Base-by-base conservation (phyloP, 116 monocot species). In the Cymodocea nodosa region DNA sequence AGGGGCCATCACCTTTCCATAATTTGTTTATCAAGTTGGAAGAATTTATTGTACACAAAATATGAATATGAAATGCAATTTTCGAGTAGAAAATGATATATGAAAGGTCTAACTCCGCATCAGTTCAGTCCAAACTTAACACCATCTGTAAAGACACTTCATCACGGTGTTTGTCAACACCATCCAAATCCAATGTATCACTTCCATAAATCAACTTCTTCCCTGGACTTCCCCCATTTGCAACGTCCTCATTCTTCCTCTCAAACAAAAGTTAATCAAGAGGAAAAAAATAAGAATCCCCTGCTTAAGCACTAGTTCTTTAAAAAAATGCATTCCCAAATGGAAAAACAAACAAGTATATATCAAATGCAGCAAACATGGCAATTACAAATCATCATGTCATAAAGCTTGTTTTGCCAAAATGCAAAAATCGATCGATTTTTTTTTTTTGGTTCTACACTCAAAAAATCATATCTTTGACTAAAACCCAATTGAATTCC, bases 1-100 rank as follows among this genome's bases (percentile, higher is more conserved):
- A 3, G 89, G 71, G 63, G 89, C 83, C 76, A 93, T 88, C 36
- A 89, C 93, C 93, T 93, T 72, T 35, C 66, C 35, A 39, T 64
- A 10, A 30, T 64, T 20, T 44, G 30, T 44, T 44, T 6, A 44
- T 44, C 44, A 44, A 44, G 44, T 44, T 8, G 5, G 6, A 2
- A 4, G 44, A 44, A 6, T 44, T 44, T 44, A 44, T 61, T 35
- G 25, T 13, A 67, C 61, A 63, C 37, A 51, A 20, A 76, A 49
- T 30, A 59, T 36, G 54, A 30, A 74, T 13, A 63, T n/a, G 22
- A 37, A 15, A 15, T 15, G 30, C 30, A 30, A 3, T 30, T 30
- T 30, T 30, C 30, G 3, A 30, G 30, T 30, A 30, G 30, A 30
- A 30, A 30, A 30, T 30, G 30, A 39, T 39, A 20, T 15, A n/a